Base-by-base conservation (phyloP, 129 eudicot genomes). In the Ambrosia artemisiifolia region DNA sequence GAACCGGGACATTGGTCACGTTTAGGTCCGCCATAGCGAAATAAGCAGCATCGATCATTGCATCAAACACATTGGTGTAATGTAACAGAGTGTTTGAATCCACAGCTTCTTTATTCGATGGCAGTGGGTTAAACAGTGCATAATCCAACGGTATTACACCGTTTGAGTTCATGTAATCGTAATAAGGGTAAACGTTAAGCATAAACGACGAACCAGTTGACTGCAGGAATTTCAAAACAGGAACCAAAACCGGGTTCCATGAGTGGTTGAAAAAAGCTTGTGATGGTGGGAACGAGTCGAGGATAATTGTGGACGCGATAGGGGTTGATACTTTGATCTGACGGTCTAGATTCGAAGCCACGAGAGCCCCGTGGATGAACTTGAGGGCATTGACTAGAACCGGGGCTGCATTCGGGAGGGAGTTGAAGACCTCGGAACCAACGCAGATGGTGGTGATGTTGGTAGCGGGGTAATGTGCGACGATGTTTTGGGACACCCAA, bases 21-120 rank as follows among this genome's bases (percentile, higher is more conserved):
- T 92, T 92, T 7, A 92, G 84, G 6, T 55, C 79, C 3, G 86
- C 84, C 98, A 92, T 92, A 16, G 98, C 98, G 54, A 74, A 88
- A 74, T 89, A 92, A 9, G 98, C 98, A 19, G 98, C 98, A 75
- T 92, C 98, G n/a, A 92, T 80, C 89, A 88, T 79, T 0, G 96
- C 96, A 69, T 92, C 98, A 34, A 92, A 92, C 7, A 88, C 96
- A 20, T 92, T 92, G 12, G 88, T 42, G 77, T 92, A 92, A 54
- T 89, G 98, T 7, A 92, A 78, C 46, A 86, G 86, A 0, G 98
- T 92, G 81, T 92, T 92, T 0, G 98, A 63, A 57, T 92, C 98
- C 24, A 92, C 91, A 11, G 96, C 96, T 63, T 92, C 98, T 85
- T 89, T 92, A 73, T 92, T 89, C 0, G 98, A 53, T 0, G 96